These are phyloP conservation scores for Lanmaoa rubissima DNA, from an alignment of 768 basidiomycete genomes.

Conservation along the genomic window DNA sequence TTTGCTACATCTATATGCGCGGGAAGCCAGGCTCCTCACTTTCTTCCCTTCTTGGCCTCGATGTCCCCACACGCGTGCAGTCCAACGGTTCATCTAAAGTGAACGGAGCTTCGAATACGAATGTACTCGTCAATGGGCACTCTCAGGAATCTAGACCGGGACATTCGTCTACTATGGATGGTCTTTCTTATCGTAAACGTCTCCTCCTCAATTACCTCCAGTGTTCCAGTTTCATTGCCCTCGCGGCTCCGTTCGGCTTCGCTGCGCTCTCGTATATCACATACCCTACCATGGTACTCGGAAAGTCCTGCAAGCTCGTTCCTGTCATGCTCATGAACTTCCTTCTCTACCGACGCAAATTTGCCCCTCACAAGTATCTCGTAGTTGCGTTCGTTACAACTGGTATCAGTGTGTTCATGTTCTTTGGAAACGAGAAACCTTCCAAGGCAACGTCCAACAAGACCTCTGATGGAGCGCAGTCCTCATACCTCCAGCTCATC, in stretches of 20 bases:
- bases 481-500: conserved; percentile 58
- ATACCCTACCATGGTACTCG: conserved; percentile 98
- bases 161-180: conserved; percentile 30
- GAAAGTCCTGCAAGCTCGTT: conserved; percentile 98
- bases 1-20: conserved; percentile 70
- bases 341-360: conserved; percentile 87
- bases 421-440: conserved; percentile 62
- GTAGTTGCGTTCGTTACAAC: conserved; percentile 91
- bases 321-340: conserved; percentile 99
- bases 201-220: conserved; percentile 79
- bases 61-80: conserved; percentile 24
- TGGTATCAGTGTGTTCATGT: conserved; percentile 95
- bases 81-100: conserved; percentile 22
- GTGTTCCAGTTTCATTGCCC: conserved; percentile 83
- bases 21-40: conserved; percentile 54
- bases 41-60: conserved; percentile 61
- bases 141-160: conserved; percentile 21
- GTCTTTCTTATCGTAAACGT: conserved; percentile 37
- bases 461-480: conserved; percentile 25
- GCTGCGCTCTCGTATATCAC: conserved; percentile 93
- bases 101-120: conserved; percentile 30
- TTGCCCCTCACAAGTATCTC: conserved; percentile 92
- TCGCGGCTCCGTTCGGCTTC: conserved; percentile 95
- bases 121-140: conserved; percentile 38
- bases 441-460: conserved; percentile 37